Percentiles rank a stretch among this genome's conserved stretches.
Evolutionary conservation across 2,329 filamentous ascomycete genomes (phyloP).

Genomic region (Graphilbum sp.): DNA sequence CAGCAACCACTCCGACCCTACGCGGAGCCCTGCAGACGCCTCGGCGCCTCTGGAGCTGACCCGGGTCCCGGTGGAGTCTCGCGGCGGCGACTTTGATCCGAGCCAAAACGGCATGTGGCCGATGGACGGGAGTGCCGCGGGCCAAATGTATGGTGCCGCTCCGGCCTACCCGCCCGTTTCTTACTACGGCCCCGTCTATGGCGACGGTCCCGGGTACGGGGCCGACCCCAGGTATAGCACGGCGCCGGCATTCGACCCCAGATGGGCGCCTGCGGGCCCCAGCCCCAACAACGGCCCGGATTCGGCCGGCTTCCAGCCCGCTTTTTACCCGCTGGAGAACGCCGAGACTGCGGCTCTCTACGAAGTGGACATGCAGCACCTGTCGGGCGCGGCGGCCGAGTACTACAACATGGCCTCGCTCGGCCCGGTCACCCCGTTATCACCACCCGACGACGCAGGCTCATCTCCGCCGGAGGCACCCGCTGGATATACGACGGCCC

Average conservation of each 20-base stretch:
- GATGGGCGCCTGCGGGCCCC: too few species aligned
- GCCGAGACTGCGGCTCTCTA: conserved; percentile 1
- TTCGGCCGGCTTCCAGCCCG: neutral
- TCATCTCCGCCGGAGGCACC: neutral
- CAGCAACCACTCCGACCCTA: conserved; percentile 9
- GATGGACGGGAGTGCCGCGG: neutral
- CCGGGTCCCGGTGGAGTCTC: conserved; percentile 4
- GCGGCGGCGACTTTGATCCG: neutral
- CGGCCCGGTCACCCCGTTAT: conserved; percentile 11
- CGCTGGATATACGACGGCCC: too few species aligned
- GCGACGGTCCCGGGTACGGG: neutral
- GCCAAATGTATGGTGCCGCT: neutral
- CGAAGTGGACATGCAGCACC: conserved; percentile 7
- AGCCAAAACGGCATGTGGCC: conserved; percentile 8
- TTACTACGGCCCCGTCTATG: neutral
- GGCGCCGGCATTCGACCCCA: too few species aligned
- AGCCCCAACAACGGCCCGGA: neutral
- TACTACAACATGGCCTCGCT: conserved; percentile 7
- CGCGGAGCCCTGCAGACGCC: conserved; percentile 2
- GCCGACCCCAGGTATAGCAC: conserved; percentile 2
- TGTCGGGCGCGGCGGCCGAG: conserved; percentile 12
- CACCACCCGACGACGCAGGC: conserved; percentile 9
- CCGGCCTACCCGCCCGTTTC: neutral
- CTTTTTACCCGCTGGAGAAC: neutral
- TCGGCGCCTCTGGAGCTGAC: neutral